These are phyloP conservation scores for Monilinia fructicola DNA, from an alignment of 2,329 filamentous ascomycete species.

Conservation along the genomic window DNA sequence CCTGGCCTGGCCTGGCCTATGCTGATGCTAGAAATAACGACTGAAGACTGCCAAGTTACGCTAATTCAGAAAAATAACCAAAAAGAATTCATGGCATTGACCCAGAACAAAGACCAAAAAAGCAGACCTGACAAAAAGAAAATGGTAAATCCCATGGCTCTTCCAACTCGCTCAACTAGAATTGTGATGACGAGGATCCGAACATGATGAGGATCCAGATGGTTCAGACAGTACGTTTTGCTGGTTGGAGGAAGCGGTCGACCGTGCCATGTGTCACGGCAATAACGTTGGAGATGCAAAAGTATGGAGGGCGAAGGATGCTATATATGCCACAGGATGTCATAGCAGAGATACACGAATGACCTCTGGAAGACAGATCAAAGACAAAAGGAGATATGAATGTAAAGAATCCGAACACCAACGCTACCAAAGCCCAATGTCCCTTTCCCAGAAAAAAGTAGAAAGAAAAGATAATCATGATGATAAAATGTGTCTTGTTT, in stretches of 20 bases:
- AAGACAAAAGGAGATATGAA: not conserved
- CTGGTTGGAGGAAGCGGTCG: not conserved
- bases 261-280: not conserved
- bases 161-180: not conserved
- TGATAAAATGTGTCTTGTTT: conserved; percentile 3
- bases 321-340: not conserved
- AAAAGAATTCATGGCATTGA: not conserved
- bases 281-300: not conserved
- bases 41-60: not conserved
- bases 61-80: not conserved
- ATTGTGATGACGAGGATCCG: not conserved
- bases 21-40: conserved; percentile 8
- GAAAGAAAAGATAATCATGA: conserved; percentile 1
- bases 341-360: not conserved
- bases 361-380: not conserved
- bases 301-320: not conserved
- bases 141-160: not conserved
- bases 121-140: not conserved
- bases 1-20: not conserved
- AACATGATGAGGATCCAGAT: not conserved
- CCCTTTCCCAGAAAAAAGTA: not conserved
- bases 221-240: not conserved
- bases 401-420: conserved; percentile 11
- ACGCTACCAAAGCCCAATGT: conserved; percentile 7
- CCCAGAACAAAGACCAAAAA: not conserved